Evolutionary conservation across 192 early-diverging fungal species (phyloP).

Genomic region (Helicostylum pulchrum): DNA sequence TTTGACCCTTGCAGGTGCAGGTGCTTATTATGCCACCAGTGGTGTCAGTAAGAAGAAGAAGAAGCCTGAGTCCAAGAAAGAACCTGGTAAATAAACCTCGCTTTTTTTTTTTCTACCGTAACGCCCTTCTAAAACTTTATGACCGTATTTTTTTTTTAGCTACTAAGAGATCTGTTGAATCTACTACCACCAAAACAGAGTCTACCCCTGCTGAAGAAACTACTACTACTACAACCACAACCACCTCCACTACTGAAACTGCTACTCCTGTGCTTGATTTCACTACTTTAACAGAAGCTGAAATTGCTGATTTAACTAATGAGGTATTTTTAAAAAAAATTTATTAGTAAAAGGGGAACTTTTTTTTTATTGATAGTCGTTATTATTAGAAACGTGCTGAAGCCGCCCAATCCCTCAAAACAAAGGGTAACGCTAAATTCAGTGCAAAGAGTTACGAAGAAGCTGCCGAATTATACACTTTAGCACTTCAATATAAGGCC

Average conservation of each 20-base stretch:
- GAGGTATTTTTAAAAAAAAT: too few relatives aligned
- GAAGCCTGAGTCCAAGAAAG: not conserved
- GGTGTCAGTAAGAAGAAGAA: not conserved
- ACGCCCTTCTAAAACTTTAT: too few relatives aligned
- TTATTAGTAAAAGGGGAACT: too few relatives aligned
- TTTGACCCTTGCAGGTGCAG: constrained; percentile 54
- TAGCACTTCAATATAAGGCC: constrained; percentile 79
- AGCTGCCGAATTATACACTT: constrained; percentile 84
- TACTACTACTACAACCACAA: not conserved
- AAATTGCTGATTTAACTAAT: constrained; percentile 46
- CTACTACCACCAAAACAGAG: not conserved
- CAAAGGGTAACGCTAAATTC: constrained; percentile 86
- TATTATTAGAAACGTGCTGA: constrained; percentile 49
- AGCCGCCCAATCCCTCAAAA: constrained; percentile 75
- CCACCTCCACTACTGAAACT: constrained; percentile 24
- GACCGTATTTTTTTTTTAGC: not conserved
- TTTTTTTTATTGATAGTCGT: too few relatives aligned
- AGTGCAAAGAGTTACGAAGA: constrained; percentile 76
- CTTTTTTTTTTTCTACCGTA: too few relatives aligned
- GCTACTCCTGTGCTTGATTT: constrained; percentile 36
- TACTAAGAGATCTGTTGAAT: not conserved
- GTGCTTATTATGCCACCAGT: constrained; percentile 56
- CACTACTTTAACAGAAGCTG: constrained; percentile 43
- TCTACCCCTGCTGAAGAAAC: constrained; percentile 6
- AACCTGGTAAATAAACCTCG: not conserved